phyloP scores from a whole-genome alignment of 257 asterid genomes.

The Parsonsia alboflavescens region DNA sequence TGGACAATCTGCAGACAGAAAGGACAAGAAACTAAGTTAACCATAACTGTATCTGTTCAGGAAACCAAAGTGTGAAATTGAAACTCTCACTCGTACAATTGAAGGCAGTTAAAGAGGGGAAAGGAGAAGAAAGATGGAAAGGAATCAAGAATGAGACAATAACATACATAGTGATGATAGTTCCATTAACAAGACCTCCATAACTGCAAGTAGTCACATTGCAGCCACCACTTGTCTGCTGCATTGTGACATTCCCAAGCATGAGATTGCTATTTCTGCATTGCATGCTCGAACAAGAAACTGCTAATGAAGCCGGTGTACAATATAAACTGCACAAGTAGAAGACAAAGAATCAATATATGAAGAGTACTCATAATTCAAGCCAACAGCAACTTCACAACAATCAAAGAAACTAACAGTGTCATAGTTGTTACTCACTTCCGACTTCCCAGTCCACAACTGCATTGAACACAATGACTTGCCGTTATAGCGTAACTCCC shows the following conservation, averaged over 20 bases:
- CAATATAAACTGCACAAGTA: slow-evolving; percentile 67
- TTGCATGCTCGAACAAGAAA: slow-evolving; percentile 98
- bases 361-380: background rate
- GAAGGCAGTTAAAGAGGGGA: background rate
- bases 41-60: background rate
- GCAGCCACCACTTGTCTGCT: slow-evolving; percentile 85
- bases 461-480: slow-evolving; percentile 90
- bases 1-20: slow-evolving; percentile 51
- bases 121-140: background rate
- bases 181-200: slow-evolving; percentile 77
- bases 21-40: slow-evolving; percentile 8
- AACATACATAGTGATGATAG: slow-evolving; percentile 63
- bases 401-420: background rate
- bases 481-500: slow-evolving; percentile 93
- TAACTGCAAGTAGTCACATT: slow-evolving; percentile 88
- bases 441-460: slow-evolving; percentile 88
- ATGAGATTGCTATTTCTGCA: slow-evolving; percentile 78
- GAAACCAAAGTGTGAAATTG: background rate
- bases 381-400: background rate
- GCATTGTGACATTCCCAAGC: slow-evolving; percentile 73
- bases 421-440: slow-evolving; percentile 49
- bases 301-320: slow-evolving; percentile 88
- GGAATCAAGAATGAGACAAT: slow-evolving; percentile 7
- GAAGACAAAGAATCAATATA: background rate
- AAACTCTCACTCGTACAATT: background rate